These are phyloP conservation scores for Calonectria pteridis DNA, from an alignment of 2,329 filamentous ascomycete species.

Conservation along the genomic window DNA sequence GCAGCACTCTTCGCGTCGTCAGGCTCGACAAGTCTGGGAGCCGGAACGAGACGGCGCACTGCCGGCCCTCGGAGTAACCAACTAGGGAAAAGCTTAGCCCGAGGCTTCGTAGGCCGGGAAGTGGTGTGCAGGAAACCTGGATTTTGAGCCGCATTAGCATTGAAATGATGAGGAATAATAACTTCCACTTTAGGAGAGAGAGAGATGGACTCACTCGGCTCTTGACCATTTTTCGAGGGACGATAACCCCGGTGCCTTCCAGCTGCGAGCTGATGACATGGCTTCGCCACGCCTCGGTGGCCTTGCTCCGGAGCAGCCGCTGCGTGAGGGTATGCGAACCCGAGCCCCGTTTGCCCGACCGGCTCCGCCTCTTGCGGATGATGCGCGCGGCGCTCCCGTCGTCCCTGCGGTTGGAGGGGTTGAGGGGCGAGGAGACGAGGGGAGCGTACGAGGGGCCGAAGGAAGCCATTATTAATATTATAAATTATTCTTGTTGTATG, in stretches of 20 bases:
- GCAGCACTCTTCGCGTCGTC: constrained; percentile 46
- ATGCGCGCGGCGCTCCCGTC: constrained; percentile 32
- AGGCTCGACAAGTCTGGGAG: constrained; percentile 42
- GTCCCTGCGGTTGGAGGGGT: constrained; percentile 39
- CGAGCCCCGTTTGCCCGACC: constrained; percentile 28
- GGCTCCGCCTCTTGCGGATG: constrained; percentile 35
- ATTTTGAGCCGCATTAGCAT: background rate
- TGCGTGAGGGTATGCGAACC: constrained; percentile 54
- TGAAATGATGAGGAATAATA: background rate
- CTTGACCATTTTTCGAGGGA: constrained; percentile 22
- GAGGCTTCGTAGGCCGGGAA: constrained; percentile 32
- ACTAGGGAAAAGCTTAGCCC: constrained; percentile 38
- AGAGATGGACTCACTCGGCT: constrained; percentile 34
- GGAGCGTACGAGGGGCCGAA: constrained; percentile 39
- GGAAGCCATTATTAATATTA: constrained; percentile 31
- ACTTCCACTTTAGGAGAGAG: background rate
- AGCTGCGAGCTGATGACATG: constrained; percentile 48
- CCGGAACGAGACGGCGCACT: constrained; percentile 34
- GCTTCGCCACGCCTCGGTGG: constrained; percentile 55
- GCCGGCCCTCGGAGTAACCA: constrained; percentile 28
- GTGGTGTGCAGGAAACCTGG: constrained; percentile 37
- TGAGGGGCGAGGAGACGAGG: constrained; percentile 44
- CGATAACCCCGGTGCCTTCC: constrained; percentile 28
- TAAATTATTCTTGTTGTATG: background rate
- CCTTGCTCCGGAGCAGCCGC: constrained; percentile 56